Evolutionary conservation across 2,329 filamentous ascomycete genomes (phyloP), one percentile per base, ranked within the genome.

Genomic region (Fusarium incarnatum): DNA sequence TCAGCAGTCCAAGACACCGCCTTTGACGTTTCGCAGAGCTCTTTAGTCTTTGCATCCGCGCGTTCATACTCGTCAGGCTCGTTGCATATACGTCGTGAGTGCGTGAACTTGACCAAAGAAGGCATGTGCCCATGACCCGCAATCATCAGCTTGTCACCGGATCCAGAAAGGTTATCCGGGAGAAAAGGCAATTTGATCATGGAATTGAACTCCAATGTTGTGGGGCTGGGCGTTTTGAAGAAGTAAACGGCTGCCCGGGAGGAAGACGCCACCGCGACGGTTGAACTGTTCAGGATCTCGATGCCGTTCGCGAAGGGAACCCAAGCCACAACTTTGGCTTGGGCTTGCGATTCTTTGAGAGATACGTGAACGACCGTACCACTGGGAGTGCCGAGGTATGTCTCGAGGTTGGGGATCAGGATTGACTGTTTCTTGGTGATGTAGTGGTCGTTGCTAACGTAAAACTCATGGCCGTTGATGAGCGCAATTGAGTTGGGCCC

Each of bases 241-340:
- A 75, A 7, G 4, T 65, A 59, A 18, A 76, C 47, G 8, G 62
- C 47, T 2, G 58, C 64, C 8, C 62, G 49, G 20, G 69, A 70
- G 10, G 81, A 79, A 0, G 82, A 78, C 3, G 82, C 77, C 13
- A 83, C 78, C 1, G 76, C 82, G 3, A 82, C 60, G 0, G 79
- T 81, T 0, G 79, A 81, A 4, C 64, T 68, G 61, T 83, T 82
- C 6, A 83, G 46, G 1, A 83, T 63, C 30, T 78, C 78, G 18
- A 84, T 77, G 16, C 82, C 82, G 50, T 84, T 84, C 11, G 82
- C 77, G 45, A 81, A 84, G 12, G 82, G 66, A 2, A 80, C 46
- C 15, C 76, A 76, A 4, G 78, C 78, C 0, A 81, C 76, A 1
- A 81, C 54, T 6, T 75, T 74, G 8, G 64, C 76, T 9, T 64